Evolutionary conservation across 768 basidiomycete species (phyloP), one percentile per base, ranked within the genome.

Genomic region (Boletus rubescentipes): DNA sequence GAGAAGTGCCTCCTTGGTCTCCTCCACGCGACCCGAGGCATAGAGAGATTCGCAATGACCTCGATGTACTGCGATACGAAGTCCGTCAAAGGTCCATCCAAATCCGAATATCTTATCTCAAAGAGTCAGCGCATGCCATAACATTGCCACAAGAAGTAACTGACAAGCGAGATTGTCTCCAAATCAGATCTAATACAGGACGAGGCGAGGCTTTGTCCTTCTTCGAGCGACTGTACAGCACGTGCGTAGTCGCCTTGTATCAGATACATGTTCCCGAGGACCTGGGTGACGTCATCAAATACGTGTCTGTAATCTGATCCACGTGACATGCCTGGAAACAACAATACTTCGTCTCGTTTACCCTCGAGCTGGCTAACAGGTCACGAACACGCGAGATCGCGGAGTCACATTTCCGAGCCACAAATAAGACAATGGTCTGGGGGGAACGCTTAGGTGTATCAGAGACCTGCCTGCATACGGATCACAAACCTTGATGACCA

Each of bases 41-140:
- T 9, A 9, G 14, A 42, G 32, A 26, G 9, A 21, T 23, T 50
- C 49, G 10, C 49, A 49, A 16, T 34, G 9, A 34, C 2, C 5
- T 8, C n/a, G 42, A 3, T 35, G 14, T 6, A 4, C 45, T 1
- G 21, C 41, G 9, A 53, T 34, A 0, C 1, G 29, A 39, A 53
- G 50, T 4, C 32, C 34, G 7, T 57, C 55, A 9, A 57, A 57
- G 9, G 1, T 31, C 55, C 55, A 53, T 36, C 29, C 41, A 12
- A 53, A 57, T 49, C 29, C 41, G 16, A 53, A 57, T 49, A 57
- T 48, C 51, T 53, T 14, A 2, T 26, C 21, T n/a, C 2, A 2
- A 15, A 8, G n/a, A 15, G 7, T 41, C 5, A 47, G 11, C 11
- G 16, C 1, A 26, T 8, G 8, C 8, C 6, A 37, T 21, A 14